A percentile compares a stretch with the other conserved stretches of the same genome.
These are phyloP conservation scores for Vaccinium vitisidaea DNA, from an alignment of 148 eudicot species.

Conservation along the genomic window DNA sequence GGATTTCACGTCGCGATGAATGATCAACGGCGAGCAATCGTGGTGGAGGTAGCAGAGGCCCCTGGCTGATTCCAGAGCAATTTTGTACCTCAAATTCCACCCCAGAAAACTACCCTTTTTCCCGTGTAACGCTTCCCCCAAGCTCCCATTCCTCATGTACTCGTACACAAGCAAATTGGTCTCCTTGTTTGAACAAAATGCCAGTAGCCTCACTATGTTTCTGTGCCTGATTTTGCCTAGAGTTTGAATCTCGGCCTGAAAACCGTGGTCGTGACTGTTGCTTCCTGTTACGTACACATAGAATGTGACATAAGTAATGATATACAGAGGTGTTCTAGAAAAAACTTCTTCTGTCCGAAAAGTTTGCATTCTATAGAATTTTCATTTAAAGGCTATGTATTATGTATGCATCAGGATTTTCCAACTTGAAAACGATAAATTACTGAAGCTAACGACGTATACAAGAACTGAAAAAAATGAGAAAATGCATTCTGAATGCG, in stretches of 20 bases:
- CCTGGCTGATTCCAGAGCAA: conserved; percentile 74
- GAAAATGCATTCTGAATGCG: background rate
- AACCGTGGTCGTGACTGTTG: conserved; percentile 72
- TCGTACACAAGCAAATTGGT: conserved; percentile 78
- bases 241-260: conserved; percentile 80
- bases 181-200: conserved; percentile 82
- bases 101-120: conserved; percentile 70
- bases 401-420: too few species aligned
- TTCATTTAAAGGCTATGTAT: background rate
- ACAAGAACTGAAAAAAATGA: background rate
- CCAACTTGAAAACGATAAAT: background rate
- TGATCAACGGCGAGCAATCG: conserved; percentile 86
- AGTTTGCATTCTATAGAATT: too few species aligned
- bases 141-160: conserved; percentile 95
- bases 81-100: conserved; percentile 87
- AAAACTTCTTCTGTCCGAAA: background rate
- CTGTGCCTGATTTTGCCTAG: conserved; percentile 89
- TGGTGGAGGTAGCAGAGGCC: conserved; percentile 95
- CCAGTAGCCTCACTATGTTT: conserved; percentile 76
- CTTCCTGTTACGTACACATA: conserved; percentile 14
- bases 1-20: conserved; percentile 92
- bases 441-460: background rate
- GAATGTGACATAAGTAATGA: background rate
- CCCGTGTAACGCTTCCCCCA: conserved; percentile 88
- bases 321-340: background rate